These are phyloP conservation scores for Entomortierella beljakovae DNA, from an alignment of 192 early-diverging fungal genomes.

Conservation along the genomic window DNA sequence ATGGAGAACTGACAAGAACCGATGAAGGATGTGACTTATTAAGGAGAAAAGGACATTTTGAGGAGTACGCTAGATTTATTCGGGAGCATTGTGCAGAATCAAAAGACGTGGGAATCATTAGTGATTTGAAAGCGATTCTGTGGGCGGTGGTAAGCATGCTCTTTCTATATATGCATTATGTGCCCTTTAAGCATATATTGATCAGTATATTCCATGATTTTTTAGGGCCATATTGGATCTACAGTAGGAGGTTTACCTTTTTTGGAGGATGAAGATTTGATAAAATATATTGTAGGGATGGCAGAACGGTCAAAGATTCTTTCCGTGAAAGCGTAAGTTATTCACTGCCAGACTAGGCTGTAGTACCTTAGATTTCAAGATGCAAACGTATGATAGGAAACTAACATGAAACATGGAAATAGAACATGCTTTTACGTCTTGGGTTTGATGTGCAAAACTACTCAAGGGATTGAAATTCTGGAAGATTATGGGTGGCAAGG, in stretches of 20 bases:
- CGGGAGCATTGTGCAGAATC: constrained; percentile 59
- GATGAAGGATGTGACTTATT: constrained; percentile 76
- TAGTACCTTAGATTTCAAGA: background rate
- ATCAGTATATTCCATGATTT: background rate
- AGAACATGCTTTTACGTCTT: constrained; percentile 83
- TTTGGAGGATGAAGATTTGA: constrained; percentile 75
- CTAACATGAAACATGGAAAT: background rate
- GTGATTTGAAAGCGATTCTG: constrained; percentile 75
- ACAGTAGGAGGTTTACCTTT: constrained; percentile 74
- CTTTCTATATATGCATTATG: background rate
- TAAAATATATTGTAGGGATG: constrained; percentile 77
- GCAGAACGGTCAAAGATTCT: constrained; percentile 74
- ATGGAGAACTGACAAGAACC: constrained; percentile 83
- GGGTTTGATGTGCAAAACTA: constrained; percentile 76
- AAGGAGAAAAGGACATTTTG: constrained; percentile 74
- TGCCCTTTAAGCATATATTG: background rate
- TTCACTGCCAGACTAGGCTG: background rate
- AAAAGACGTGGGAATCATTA: constrained; percentile 51
- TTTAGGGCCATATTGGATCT: constrained; percentile 82
- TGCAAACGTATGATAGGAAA: background rate
- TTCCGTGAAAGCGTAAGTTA: constrained; percentile 78
- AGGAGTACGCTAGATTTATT: constrained; percentile 69
- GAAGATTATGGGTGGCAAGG: constrained; percentile 83
- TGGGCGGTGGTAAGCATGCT: constrained; percentile 77
- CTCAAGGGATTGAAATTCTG: constrained; percentile 75